Evolutionary conservation across 2,329 filamentous ascomycete species (phyloP).

Genomic region (Cladosporium sp.): DNA sequence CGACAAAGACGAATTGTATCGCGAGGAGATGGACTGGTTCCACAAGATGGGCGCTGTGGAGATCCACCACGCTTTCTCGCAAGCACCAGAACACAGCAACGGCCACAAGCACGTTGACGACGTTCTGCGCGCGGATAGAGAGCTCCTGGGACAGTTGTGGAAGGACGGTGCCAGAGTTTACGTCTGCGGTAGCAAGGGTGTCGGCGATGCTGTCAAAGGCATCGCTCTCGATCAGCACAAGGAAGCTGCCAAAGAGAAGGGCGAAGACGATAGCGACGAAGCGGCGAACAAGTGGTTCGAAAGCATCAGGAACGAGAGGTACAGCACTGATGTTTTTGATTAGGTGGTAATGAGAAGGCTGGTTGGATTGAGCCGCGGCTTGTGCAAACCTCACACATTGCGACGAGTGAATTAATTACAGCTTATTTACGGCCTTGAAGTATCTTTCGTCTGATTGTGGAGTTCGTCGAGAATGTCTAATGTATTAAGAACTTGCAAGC

Average conservation of each 20-base stretch:
- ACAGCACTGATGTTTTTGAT: slow-evolving; percentile 24
- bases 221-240: slow-evolving; percentile 11
- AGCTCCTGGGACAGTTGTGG: slow-evolving; percentile 44
- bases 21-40: slow-evolving; percentile 57
- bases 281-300: slow-evolving; percentile 25
- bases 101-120: slow-evolving; percentile 54
- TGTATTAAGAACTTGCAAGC: no score
- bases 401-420: neutral
- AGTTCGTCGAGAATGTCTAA: no score
- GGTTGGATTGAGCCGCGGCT: neutral
- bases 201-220: slow-evolving; percentile 45
- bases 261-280: slow-evolving; percentile 37
- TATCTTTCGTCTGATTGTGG: neutral
- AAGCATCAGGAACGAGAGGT: slow-evolving; percentile 22
- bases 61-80: slow-evolving; percentile 59
- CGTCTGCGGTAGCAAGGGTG: slow-evolving; percentile 57
- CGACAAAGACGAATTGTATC: slow-evolving; percentile 58
- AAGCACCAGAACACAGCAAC: slow-evolving; percentile 37
- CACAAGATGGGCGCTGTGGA: slow-evolving; percentile 57
- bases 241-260: slow-evolving; percentile 22
- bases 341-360: neutral
- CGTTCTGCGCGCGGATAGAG: slow-evolving; percentile 44
- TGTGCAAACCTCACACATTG: neutral
- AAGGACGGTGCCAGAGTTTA: slow-evolving; percentile 54
- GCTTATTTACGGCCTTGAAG: neutral